Base-by-base conservation (phyloP, 1,139 yeast genomes). In the Blastobotrys elegans region DNA sequence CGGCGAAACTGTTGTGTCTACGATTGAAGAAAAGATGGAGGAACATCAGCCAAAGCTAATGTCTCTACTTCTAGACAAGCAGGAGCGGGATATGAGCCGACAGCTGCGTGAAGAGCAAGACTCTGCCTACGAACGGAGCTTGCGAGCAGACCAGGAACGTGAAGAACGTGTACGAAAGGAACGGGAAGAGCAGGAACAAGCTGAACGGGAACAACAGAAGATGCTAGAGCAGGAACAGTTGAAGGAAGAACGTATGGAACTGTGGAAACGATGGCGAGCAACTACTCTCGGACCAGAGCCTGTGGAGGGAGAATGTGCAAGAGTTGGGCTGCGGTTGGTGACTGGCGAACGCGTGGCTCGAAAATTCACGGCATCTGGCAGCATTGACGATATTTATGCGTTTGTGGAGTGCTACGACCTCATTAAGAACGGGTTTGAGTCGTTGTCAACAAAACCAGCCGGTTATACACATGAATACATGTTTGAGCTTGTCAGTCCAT, bases 71-170 rank as follows among this genome's bases (percentile, higher is more conserved):
- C 70, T 74, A 29, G 90, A 82, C 54, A 74, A 81, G 46, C 77
- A 79, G 56, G 82, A 82, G 49, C 74, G 76, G 47, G 82, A 78
- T 46, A 66, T 76, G 53, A 74, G 79, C 42, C 77, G 92, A 50
- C 72, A 75, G 17, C 70, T 88, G 36, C 72, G 86, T 43, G 76
- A 75, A 52, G 85, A 84, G 58, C 97, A 90, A 66, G 94, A 88
- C 58, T 69, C 77, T 40, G 89, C 94, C 30, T 90, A 82, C 64
- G 80, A 84, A 59, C 75, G 75, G 32, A 82, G 95, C 1, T 69
- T 90, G 46, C 75, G 74, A 4, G 71, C 73, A 35, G 92, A 83
- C 63, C 67, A 76, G 26, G 67, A 66, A 44, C 62, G 77, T 27
- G 69, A 66, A 44, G 65, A 67, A 43, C 55, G 62, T 26, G 65